Conservation (phyloP, 2,329 filamentous ascomycete genomes). For the Raffaelea ambrosiae region DNA sequence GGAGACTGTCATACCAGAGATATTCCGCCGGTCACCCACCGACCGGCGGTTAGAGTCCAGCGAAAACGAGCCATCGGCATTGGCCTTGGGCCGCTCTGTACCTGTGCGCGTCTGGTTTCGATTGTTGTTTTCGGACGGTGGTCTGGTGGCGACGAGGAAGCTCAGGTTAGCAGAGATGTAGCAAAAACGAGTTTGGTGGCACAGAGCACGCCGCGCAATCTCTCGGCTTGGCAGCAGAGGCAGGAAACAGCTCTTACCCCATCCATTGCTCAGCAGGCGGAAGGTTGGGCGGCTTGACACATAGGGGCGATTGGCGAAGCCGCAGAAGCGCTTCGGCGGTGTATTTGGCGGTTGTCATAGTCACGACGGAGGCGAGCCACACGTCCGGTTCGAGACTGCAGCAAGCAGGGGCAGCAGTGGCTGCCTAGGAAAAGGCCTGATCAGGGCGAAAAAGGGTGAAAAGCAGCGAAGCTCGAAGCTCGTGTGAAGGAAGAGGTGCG, state of each 20-base stretch:
- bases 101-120: conserved; percentile 31
- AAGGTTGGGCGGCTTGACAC: conserved; percentile 67
- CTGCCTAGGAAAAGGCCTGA: neutral
- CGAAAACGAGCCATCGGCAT: conserved; percentile 31
- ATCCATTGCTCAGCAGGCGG: conserved; percentile 93
- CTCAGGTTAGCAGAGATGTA: conserved; percentile 3
- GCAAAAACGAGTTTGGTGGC: neutral
- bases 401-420: neutral
- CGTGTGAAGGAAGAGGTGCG: neutral
- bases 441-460: neutral
- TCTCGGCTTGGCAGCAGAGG: neutral
- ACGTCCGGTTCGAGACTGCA: conserved; percentile 4
- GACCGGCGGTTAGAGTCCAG: conserved; percentile 45
- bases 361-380: neutral
- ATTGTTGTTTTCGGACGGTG: conserved; percentile 1
- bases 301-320: conserved; percentile 74
- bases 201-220: conserved; percentile 2
- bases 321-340: conserved; percentile 65
- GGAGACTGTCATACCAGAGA: conserved; percentile 46
- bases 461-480: neutral
- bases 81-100: conserved; percentile 34
- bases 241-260: conserved; percentile 53
- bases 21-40: conserved; percentile 45
- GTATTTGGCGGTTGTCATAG: conserved; percentile 56
- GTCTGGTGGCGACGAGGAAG: conserved; percentile 5